Conservation (phyloP, 2,329 filamentous ascomycete genomes). For the Claviceps spartinae region DNA sequence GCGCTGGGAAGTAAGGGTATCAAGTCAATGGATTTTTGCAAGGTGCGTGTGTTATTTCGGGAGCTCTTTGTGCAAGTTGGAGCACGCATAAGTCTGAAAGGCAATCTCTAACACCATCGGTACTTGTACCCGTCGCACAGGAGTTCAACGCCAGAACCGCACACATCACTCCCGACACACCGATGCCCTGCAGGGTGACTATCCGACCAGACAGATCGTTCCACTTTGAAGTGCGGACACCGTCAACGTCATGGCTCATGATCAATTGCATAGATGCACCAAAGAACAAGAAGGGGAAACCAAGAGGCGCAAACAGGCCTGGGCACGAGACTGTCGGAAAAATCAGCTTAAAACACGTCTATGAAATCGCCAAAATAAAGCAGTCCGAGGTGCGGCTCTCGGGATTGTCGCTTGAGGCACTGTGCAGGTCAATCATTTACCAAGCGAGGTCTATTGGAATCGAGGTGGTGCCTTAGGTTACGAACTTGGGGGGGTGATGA, state of each 20-base stretch:
- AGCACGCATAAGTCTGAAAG: neutral
- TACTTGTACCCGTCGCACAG: constrained; percentile 29
- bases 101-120: constrained; percentile 7
- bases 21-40: constrained; percentile 99
- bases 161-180: constrained; percentile 68
- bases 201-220: constrained; percentile 91
- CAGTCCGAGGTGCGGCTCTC: constrained; percentile 62
- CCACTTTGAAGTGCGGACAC: constrained; percentile 83
- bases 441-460: constrained; percentile 67
- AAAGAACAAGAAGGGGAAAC: constrained; percentile 57
- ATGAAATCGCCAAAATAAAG: constrained; percentile 97
- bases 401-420: constrained; percentile 53
- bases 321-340: constrained; percentile 69
- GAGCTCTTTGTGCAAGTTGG: neutral
- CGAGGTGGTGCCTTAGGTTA: constrained; percentile 46
- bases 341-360: constrained; percentile 87
- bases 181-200: constrained; percentile 79
- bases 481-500: neutral
- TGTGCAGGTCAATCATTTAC: constrained; percentile 62
- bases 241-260: constrained; percentile 83
- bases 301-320: constrained; percentile 64
- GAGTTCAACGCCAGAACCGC: constrained; percentile 94
- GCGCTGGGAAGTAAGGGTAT: constrained; percentile 94
- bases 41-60: constrained; percentile 38
- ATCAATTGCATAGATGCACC: constrained; percentile 70